Evolutionary conservation across 768 basidiomycete genomes (phyloP).

Genomic region (Lyophyllum decastes): DNA sequence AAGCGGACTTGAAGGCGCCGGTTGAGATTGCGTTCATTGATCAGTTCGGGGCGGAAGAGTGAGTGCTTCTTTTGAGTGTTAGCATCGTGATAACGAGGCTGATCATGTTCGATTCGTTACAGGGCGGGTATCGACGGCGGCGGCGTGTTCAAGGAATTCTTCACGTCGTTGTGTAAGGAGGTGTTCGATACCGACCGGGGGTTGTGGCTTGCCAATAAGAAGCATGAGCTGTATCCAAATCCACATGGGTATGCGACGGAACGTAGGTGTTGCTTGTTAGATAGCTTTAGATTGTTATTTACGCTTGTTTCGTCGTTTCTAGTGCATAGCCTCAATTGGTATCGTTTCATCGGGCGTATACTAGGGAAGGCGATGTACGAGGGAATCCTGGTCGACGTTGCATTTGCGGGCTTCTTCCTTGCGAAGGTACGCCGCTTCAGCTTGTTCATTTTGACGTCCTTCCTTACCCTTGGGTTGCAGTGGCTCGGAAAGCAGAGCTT

Average conservation of each 20-base stretch:
- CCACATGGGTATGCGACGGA: constrained; percentile 92
- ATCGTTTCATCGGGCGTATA: constrained; percentile 88
- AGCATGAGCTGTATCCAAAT: constrained; percentile 95
- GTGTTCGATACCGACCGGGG: constrained; percentile 95
- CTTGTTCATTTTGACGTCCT: not conserved
- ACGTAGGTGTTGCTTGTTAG: constrained; percentile 43
- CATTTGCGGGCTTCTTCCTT: constrained; percentile 94
- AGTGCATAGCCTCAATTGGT: constrained; percentile 92
- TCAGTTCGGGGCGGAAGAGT: constrained; percentile 86
- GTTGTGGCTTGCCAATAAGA: constrained; percentile 87
- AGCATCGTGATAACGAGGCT: not conserved
- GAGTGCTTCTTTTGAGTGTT: constrained; percentile 28
- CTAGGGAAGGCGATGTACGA: constrained; percentile 97
- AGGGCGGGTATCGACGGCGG: constrained; percentile 95
- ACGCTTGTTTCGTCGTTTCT: not conserved
- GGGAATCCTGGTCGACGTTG: constrained; percentile 92
- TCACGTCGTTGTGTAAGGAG: constrained; percentile 90
- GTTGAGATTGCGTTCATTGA: constrained; percentile 93
- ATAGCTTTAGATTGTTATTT: not conserved
- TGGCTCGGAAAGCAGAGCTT: constrained; percentile 93
- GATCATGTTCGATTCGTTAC: not conserved
- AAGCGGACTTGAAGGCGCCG: constrained; percentile 76
- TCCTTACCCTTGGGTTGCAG: constrained; percentile 33
- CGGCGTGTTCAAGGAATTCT: constrained; percentile 97
- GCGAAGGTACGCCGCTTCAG: constrained; percentile 58